phyloP scores from a whole-genome alignment of 352 stramenopile species.

The Pythium volutum region DNA sequence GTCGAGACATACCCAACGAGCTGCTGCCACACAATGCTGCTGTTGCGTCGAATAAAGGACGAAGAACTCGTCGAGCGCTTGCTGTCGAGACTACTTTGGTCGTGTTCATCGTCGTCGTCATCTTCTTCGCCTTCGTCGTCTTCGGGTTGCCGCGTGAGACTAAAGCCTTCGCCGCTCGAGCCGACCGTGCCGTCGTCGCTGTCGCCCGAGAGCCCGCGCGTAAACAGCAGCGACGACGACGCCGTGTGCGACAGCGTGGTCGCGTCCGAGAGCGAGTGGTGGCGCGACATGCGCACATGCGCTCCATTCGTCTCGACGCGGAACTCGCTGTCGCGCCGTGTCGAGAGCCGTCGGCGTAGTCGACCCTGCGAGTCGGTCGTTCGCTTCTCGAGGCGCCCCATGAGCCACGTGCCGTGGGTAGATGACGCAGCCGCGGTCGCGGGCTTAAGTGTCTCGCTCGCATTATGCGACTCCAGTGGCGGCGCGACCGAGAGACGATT shows the following conservation, averaged over 20 bases:
- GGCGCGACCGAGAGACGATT: conserved; percentile 10
- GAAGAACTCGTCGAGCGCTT: neutral
- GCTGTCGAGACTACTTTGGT: neutral
- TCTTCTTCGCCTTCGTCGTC: conserved; percentile 9
- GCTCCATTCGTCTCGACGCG: neutral
- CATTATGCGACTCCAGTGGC: neutral
- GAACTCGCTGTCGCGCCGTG: conserved; percentile 6
- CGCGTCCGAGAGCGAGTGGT: conserved; percentile 39
- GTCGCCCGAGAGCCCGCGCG: conserved; percentile 12
- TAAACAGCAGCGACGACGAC: conserved; percentile 8
- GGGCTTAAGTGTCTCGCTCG: neutral
- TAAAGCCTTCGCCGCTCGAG: conserved; percentile 9
- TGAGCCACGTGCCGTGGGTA: conserved; percentile 9
- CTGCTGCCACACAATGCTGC: conserved; percentile 16
- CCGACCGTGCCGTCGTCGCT: conserved; percentile 29
- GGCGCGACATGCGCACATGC: conserved; percentile 30
- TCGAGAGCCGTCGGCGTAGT: conserved; percentile 8
- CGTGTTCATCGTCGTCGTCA: conserved; percentile 11
- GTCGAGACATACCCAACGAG: conserved; percentile 14
- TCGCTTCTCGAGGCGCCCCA: conserved; percentile 20
- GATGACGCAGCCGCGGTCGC: neutral
- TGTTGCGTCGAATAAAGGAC: neutral
- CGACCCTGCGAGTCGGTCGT: neutral
- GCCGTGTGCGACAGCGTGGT: conserved; percentile 32
- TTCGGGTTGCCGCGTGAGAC: conserved; percentile 11